Percentiles rank a stretch among this genome's conserved stretches.
These are phyloP conservation scores for Botryotinia calthae DNA, from an alignment of 2,329 filamentous ascomycete genomes.

Conservation along the genomic window DNA sequence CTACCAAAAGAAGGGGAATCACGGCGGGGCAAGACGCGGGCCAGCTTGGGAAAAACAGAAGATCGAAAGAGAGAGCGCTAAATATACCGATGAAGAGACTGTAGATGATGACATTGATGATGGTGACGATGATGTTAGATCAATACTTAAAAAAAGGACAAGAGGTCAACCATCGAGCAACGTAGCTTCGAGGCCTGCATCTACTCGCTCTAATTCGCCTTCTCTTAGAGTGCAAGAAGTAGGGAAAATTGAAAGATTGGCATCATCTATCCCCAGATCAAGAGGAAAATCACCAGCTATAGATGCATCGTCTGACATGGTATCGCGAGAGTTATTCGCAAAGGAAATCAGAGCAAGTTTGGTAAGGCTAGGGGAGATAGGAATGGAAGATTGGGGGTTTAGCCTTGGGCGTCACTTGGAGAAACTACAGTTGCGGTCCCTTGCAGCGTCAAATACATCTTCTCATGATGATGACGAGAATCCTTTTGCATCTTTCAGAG, in stretches of 20 bases:
- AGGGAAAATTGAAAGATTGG: not conserved
- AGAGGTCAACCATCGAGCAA: not conserved
- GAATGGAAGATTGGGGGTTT: not conserved
- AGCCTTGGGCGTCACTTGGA: not conserved
- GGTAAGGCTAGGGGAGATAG: not conserved
- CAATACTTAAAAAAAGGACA: not conserved
- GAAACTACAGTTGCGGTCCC: not conserved
- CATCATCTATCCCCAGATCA: not conserved
- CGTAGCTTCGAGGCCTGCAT: not conserved
- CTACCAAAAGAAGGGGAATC: not conserved
- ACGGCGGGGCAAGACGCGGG: constrained; percentile 1
- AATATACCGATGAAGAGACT: not conserved
- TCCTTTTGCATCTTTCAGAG: constrained; percentile 29
- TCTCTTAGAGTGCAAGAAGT: not conserved
- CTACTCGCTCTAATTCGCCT: not conserved
- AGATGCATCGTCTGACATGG: not conserved
- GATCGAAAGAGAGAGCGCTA: not conserved
- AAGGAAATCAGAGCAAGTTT: not conserved
- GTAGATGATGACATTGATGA: not conserved
- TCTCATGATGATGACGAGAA: constrained; percentile 25
- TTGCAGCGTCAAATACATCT: not conserved
- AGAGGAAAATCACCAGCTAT: not conserved
- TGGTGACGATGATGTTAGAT: not conserved
- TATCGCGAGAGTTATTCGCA: not conserved
- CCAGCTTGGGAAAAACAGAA: constrained; percentile 1